A percentile compares a stretch with the other conserved stretches of the same genome.
Evolutionary conservation across 1,284 basidiomycete genomes (phyloP).

Genomic region (Somion occarium): DNA sequence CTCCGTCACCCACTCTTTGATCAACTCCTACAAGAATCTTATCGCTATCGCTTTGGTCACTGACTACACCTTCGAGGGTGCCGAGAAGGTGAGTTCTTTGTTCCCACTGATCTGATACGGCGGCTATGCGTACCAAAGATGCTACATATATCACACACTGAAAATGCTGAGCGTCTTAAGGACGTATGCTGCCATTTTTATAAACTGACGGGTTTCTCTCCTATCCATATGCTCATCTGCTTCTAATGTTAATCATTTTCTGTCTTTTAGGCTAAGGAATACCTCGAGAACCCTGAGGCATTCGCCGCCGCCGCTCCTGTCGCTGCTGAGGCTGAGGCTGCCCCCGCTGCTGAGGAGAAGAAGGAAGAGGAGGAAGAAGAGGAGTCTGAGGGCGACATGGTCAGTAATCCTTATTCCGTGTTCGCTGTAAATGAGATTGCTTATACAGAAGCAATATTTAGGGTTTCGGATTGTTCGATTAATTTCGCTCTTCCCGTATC

Average conservation of each 20-base stretch:
- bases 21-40: conserved; percentile 99
- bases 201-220: conserved; percentile 25
- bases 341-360: conserved; percentile 44
- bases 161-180: conserved; percentile 70
- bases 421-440: conserved; percentile 2
- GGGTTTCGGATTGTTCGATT: conserved; percentile 88
- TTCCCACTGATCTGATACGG: conserved; percentile 17
- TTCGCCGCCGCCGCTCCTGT: conserved; percentile 80
- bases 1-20: conserved; percentile 90
- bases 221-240: conserved; percentile 10
- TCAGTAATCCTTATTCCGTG: conserved; percentile 28
- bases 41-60: conserved; percentile 88
- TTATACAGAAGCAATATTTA: conserved; percentile 18
- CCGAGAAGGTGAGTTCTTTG: conserved; percentile 72
- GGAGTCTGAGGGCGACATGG: conserved; percentile 80
- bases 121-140: conserved; percentile 26
- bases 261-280: conserved; percentile 83
- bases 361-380: conserved; percentile 78
- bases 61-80: conserved; percentile 93
- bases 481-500: conserved; percentile 23
- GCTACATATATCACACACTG: conserved; percentile 60
- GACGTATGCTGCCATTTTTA: conserved; percentile 40
- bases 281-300: conserved; percentile 95
- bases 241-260: conserved; percentile 19
- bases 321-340: conserved; percentile 48